Base-by-base conservation (phyloP, 2,329 filamentous ascomycete species). In the Colletotrichum eremochloae region DNA sequence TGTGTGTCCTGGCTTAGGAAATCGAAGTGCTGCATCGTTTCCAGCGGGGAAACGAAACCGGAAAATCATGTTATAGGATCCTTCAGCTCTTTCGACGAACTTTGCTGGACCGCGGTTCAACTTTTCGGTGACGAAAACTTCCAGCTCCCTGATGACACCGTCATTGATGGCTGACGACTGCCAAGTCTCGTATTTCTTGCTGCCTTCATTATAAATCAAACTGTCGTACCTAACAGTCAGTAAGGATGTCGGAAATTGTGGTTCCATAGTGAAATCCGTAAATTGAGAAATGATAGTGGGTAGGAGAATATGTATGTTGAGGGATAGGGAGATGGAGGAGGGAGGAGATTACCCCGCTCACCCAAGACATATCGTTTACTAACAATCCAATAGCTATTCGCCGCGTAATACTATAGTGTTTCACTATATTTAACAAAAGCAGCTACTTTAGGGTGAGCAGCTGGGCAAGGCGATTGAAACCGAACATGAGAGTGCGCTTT, bases 1-100 rank as follows among this genome's bases (percentile, higher is more conserved):
- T 33, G 33, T 57, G 40, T 57, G 15, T 24, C 53, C 53, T 36
- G 20, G 53, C 20, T 57, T 57, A 36, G 53, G 33, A 40, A 57
- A 36, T n/a, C 33, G 20, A 12, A 57, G 53, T 18, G 18, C 53
- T n/a, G 33, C 20, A 20, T 57, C 12, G 3, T 36, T 57, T 5
- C 33, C 20, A 24, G 7, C 4, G 5, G 18, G 11, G 12, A 36
- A 11, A 1, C 20, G 20, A 33, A 57, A 57, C 33, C 20, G 33
- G 9, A 57, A 57, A 20, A 57, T 7, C 20, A 57, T 57, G 3
- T 57, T 57, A 38, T 57, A 57, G 33, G 33, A 57, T 3, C 53
- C 53, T 40, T 57, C 9, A n/a, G 20, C 53, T 11, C 53, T 57
- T 36, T 40, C 18, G 8, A 40, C 53, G 14, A 36, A 57, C 20